Evolutionary conservation across 2,329 filamentous ascomycete genomes (phyloP), one percentile per base, ranked within the genome.

Genomic region (Verticillium klebahnii): DNA sequence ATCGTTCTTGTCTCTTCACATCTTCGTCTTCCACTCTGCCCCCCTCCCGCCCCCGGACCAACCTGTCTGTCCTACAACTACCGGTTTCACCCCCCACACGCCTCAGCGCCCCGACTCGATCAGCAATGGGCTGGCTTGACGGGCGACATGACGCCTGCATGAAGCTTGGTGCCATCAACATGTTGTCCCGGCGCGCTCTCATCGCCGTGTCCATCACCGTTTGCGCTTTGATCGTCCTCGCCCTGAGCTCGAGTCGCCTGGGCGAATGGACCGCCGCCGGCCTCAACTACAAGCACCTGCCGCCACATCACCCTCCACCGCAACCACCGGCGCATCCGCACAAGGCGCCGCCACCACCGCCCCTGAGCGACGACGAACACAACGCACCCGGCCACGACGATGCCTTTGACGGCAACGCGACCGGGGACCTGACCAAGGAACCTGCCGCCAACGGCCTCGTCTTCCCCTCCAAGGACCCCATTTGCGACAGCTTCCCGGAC

Each of bases 401-500:
- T 17, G 34, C 29, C 3, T 25, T 45, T 14, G 25, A 36, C 57
- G 11, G 29, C 57, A 50, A 57, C 34, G 56, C 58, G 50, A 62
- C 55, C 25, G 56, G 61, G 39, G 58, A 60, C n/a, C 59, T 67
- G 58, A 65, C 65, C 7, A 52, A 52, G 11, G 45, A 52, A 11
- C n/a, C 45, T 11, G 45, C 45, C 56, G 50, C 61, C 57, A 29
- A 55, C 59, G 55, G 60, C 60, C 34, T 60, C 66, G 58, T 66
- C 66, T 3, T 67, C 62, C 60, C 65, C 60, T 8, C 64, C 61
- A 31, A 61, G 60, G 71, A 74, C 45, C 68, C 71, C 54, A 59
- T 71, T 5, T 79, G 77, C 70, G 72, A 70, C 25, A 64, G 67
- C 56, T 78, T 82, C 57, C 77, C 80, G 12, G 74, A 81, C 61